Percentiles rank a stretch among this genome's conserved stretches.
Evolutionary conservation across 257 asterid species (phyloP).

Genomic region (Sherardia arvensis): DNA sequence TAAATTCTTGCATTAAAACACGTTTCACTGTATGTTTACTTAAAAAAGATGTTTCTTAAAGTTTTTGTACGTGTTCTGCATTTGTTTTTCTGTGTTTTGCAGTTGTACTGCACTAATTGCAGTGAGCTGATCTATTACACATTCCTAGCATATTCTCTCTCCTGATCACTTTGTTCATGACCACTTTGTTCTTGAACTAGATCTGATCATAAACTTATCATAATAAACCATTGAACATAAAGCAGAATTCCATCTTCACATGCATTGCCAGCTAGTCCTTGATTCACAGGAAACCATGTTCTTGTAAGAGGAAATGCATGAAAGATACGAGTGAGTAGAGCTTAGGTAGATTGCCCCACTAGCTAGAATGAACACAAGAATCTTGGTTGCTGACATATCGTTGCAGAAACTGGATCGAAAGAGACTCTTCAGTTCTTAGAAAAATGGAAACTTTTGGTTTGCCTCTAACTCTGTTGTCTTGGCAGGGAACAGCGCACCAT

Average conservation of each 20-base stretch:
- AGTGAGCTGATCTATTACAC: too few relatives aligned
- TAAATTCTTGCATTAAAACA: too few relatives aligned
- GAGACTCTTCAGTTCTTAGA: background rate
- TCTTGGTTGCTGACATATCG: background rate
- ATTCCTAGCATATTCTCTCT: too few relatives aligned
- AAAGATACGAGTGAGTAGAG: background rate
- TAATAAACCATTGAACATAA: too few relatives aligned
- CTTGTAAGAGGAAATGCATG: background rate
- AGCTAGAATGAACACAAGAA: background rate
- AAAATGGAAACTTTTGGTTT: background rate
- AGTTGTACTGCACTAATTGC: too few relatives aligned
- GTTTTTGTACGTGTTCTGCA: too few relatives aligned
- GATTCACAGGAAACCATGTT: background rate
- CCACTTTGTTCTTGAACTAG: too few relatives aligned
- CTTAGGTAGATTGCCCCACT: background rate
- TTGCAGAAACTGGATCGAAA: background rate
- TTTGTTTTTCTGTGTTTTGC: too few relatives aligned
- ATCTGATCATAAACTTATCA: too few relatives aligned
- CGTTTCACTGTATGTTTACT: too few relatives aligned
- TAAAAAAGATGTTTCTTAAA: too few relatives aligned
- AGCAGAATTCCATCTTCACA: background rate
- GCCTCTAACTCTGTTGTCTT: background rate
- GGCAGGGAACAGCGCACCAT: background rate
- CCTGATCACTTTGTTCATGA: too few relatives aligned
- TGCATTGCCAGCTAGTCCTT: background rate